Percentiles rank a stretch among this genome's conserved stretches.
phyloP scores from a whole-genome alignment of 164 flowering plant species.

The Chloranthus sessilifolius region DNA sequence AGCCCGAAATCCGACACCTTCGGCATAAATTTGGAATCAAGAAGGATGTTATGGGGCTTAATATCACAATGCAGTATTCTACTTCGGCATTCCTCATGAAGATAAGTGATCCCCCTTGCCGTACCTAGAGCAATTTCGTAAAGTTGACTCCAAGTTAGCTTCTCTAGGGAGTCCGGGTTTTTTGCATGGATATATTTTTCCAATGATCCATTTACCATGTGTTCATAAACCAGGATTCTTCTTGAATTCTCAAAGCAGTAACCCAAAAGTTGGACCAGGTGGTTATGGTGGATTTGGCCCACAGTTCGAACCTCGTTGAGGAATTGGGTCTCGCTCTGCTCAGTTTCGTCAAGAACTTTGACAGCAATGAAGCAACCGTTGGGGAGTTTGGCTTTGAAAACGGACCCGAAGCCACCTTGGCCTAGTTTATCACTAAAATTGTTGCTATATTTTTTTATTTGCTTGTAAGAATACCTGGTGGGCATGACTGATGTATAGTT shows the following conservation, averaged over 20 bases:
- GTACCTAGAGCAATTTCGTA: no score
- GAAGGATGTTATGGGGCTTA: no score
- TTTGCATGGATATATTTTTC: no score
- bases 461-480: slow-evolving; percentile 5
- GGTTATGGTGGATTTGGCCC: slow-evolving; percentile 10
- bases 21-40: no score
- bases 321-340: slow-evolving; percentile 8
- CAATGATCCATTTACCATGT: no score
- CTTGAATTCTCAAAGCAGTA: not conserved
- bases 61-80: no score
- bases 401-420: slow-evolving; percentile 9
- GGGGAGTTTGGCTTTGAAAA: slow-evolving; percentile 8
- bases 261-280: slow-evolving; percentile 10
- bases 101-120: no score
- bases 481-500: slow-evolving; percentile 4
- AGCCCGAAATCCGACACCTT: no score
- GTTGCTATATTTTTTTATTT: slow-evolving; percentile 6
- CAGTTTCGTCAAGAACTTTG: not conserved
- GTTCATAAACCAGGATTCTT: no score
- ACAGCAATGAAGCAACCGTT: not conserved
- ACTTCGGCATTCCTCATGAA: no score
- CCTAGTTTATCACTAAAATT: slow-evolving; percentile 7
- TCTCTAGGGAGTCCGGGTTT: no score
- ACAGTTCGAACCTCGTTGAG: slow-evolving; percentile 8
- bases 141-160: no score